A percentile compares a stretch with the other conserved stretches of the same genome.
These are phyloP conservation scores for Cylindricascospora bacillispora DNA, from an alignment of 1,139 yeast species.

Conservation along the genomic window DNA sequence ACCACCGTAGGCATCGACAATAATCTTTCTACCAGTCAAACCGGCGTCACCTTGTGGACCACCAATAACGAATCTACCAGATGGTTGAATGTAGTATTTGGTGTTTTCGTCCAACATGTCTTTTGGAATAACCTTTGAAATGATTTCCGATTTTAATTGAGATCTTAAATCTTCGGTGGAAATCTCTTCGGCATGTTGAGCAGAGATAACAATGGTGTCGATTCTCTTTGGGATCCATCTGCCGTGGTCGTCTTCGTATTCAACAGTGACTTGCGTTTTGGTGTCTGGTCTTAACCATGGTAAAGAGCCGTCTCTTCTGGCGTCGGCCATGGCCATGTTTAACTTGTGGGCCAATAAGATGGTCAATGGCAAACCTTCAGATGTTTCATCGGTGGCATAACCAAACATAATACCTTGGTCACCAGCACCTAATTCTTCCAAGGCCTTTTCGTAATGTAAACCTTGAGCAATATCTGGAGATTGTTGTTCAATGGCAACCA, in stretches of 20 bases:
- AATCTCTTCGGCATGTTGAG: conserved; percentile 95
- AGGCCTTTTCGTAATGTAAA: conserved; percentile 90
- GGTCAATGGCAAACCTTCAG: conserved; percentile 93
- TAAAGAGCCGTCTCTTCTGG: conserved; percentile 91
- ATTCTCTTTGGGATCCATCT: conserved; percentile 93
- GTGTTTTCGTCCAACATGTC: conserved; percentile 89
- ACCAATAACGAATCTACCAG: conserved; percentile 99
- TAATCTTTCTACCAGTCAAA: conserved; percentile 97
- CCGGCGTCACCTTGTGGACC: conserved; percentile 99
- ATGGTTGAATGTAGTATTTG: conserved; percentile 96
- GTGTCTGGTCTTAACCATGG: conserved; percentile 99
- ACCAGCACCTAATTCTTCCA: conserved; percentile 99
- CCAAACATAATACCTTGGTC: conserved; percentile 99
- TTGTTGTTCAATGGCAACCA: conserved; percentile 98
- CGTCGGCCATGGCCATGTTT: conserved; percentile 92
- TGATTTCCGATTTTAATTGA: conserved; percentile 63
- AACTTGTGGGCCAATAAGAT: conserved; percentile 88
- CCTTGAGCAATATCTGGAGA: conserved; percentile 99
- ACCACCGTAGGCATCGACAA: conserved; percentile 99
- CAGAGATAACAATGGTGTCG: conserved; percentile 93
- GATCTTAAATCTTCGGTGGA: conserved; percentile 82
- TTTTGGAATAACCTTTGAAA: conserved; percentile 87
- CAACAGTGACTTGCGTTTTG: conserved; percentile 98
- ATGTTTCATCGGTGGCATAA: conserved; percentile 98
- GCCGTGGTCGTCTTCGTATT: conserved; percentile 87